phyloP scores from a whole-genome alignment of 306 rosid species.

The Canavalia gladiata region DNA sequence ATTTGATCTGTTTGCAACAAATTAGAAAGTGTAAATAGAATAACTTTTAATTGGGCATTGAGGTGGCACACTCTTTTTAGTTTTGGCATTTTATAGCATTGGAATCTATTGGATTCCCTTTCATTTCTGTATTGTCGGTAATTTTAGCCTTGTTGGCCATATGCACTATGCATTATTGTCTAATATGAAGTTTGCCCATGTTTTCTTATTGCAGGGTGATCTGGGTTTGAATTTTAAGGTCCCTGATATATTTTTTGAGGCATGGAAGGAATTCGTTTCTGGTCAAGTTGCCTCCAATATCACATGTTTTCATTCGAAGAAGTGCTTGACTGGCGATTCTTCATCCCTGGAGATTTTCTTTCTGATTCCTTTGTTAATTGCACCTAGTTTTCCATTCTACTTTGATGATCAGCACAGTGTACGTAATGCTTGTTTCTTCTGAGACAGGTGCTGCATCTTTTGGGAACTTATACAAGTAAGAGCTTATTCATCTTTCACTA shows the following conservation, averaged over 20 bases:
- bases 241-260: conserved; percentile 59
- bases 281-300: conserved; percentile 80
- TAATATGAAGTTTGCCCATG: not conserved
- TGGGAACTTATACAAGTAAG: conserved; percentile 76
- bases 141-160: not conserved
- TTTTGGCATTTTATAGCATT: conserved; percentile 4
- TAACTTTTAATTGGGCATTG: conserved; percentile 7
- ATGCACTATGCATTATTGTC: conserved; percentile 10
- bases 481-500: conserved; percentile 12
- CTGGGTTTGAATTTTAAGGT: conserved; percentile 62
- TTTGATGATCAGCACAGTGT: conserved; percentile 76
- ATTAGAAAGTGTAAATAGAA: not conserved
- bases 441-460: conserved; percentile 85
- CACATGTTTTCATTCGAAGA: conserved; percentile 82
- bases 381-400: conserved; percentile 79
- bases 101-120: not conserved
- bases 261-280: conserved; percentile 79
- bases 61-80: conserved; percentile 2
- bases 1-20: not conserved
- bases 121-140: conserved; percentile 1
- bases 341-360: conserved; percentile 82
- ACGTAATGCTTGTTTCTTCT: conserved; percentile 76
- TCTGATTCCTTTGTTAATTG: conserved; percentile 91
- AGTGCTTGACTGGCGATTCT: conserved; percentile 91
- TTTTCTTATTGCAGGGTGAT: conserved; percentile 60